Conservation (phyloP, 2,329 filamentous ascomycete genomes). For the Aspergillus awamori region DNA sequence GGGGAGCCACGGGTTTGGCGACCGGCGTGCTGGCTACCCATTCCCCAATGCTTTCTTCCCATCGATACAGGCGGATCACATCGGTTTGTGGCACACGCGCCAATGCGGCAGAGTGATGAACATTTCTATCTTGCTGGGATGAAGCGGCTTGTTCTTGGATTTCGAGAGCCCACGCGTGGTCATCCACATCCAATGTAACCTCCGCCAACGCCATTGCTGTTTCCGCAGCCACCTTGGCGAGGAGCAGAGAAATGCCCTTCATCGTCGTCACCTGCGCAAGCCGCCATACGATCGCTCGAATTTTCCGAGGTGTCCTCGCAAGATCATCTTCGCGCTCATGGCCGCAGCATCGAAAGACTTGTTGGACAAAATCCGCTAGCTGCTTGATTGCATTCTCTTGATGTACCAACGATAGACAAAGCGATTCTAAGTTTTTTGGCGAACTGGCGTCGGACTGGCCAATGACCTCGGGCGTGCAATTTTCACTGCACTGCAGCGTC, state of each 20-base stretch:
- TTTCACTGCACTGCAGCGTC: conserved; percentile 22
- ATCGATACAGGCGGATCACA: conserved; percentile 43
- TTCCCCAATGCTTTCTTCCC: conserved; percentile 61
- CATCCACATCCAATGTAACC: conserved; percentile 32
- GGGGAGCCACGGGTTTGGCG: conserved; percentile 24
- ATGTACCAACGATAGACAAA: conserved; percentile 31
- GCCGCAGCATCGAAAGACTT: conserved; percentile 40
- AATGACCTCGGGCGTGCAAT: conserved; percentile 15
- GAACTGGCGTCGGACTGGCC: conserved; percentile 9
- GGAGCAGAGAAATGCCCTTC: conserved; percentile 26
- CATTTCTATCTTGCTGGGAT: too few relatives aligned
- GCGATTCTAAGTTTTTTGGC: conserved; percentile 31
- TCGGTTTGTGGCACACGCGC: not conserved
- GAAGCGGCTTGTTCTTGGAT: too few relatives aligned
- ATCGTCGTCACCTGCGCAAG: conserved; percentile 26
- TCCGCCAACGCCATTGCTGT: conserved; percentile 47
- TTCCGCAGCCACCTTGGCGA: conserved; percentile 42
- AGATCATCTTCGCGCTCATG: too few relatives aligned
- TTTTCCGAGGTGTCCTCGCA: conserved; percentile 25
- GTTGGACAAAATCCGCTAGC: conserved; percentile 37
- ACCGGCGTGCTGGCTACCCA: conserved; percentile 58
- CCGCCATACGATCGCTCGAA: conserved; percentile 32
- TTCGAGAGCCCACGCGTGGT: too few relatives aligned
- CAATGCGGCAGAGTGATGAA: too few relatives aligned
- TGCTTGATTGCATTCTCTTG: conserved; percentile 38